A percentile compares a stretch with the other conserved stretches of the same genome.
phyloP scores from a whole-genome alignment of 345 rosid species.

The Salix arbutifolia region DNA sequence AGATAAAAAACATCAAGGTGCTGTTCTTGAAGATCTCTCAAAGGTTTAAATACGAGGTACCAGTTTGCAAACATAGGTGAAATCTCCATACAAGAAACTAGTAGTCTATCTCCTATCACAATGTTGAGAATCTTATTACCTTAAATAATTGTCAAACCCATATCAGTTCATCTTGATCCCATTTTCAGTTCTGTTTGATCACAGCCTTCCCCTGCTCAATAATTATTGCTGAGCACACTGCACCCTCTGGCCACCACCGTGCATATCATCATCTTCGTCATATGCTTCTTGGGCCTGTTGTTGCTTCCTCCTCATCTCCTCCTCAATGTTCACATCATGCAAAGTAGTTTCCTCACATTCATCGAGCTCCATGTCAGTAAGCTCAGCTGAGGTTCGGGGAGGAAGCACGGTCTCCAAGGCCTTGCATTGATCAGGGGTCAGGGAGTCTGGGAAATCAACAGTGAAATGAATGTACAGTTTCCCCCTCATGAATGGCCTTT shows the following conservation, averaged over 20 bases:
- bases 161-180: not conserved
- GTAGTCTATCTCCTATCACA: not conserved
- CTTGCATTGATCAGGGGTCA: conserved; percentile 46
- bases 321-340: conserved; percentile 61
- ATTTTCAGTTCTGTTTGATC: not conserved
- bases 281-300: conserved; percentile 61
- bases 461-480: conserved; percentile 53
- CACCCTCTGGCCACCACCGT: conserved; percentile 54
- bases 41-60: not conserved
- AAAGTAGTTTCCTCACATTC: conserved; percentile 69
- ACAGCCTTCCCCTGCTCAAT: not conserved
- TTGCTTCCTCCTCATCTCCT: conserved; percentile 52
- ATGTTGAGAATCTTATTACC: not conserved
- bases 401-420: conserved; percentile 53
- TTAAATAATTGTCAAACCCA: not conserved
- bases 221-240: conserved; percentile 68
- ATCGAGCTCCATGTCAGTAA: conserved; percentile 58
- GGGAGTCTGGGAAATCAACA: conserved; percentile 58
- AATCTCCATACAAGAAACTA: not conserved
- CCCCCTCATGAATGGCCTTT: conserved; percentile 67
- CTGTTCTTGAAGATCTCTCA: not conserved
- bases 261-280: conserved; percentile 61
- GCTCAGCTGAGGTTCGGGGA: conserved; percentile 25
- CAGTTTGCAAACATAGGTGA: not conserved
- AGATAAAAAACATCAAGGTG: not conserved